Evolutionary conservation across 257 asterid genomes (phyloP).

Genomic region (Capsicum rhomboideum): DNA sequence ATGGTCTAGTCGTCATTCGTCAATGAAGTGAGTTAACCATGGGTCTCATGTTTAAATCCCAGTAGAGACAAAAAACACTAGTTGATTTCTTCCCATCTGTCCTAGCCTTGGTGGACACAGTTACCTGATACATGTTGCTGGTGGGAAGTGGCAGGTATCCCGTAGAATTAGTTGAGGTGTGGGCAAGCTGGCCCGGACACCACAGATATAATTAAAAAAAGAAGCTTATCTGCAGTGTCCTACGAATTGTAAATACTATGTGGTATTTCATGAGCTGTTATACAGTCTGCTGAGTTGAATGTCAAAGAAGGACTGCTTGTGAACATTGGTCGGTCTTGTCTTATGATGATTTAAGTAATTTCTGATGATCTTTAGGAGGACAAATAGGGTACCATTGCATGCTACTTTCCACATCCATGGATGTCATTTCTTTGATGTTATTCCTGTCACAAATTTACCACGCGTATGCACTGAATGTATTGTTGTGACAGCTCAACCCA

Average conservation of each 20-base stretch:
- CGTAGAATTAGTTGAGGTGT: no score
- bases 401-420: neutral
- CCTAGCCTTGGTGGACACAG: no score
- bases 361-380: neutral
- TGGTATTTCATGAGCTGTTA: neutral
- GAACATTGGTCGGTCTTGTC: neutral
- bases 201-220: no score
- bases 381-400: neutral
- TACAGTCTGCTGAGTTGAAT: neutral
- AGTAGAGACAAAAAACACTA: no score
- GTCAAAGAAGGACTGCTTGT: neutral
- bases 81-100: no score
- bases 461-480: neutral
- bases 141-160: no score
- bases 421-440: neutral
- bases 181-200: no score
- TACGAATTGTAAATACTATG: neutral
- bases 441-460: neutral
- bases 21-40: no score
- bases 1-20: no score
- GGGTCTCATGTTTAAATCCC: no score
- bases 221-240: neutral
- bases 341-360: neutral
- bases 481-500: neutral
- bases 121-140: no score